phyloP scores from a whole-genome alignment of 2,329 filamentous ascomycete genomes.

The Xylariaceae sp. region DNA sequence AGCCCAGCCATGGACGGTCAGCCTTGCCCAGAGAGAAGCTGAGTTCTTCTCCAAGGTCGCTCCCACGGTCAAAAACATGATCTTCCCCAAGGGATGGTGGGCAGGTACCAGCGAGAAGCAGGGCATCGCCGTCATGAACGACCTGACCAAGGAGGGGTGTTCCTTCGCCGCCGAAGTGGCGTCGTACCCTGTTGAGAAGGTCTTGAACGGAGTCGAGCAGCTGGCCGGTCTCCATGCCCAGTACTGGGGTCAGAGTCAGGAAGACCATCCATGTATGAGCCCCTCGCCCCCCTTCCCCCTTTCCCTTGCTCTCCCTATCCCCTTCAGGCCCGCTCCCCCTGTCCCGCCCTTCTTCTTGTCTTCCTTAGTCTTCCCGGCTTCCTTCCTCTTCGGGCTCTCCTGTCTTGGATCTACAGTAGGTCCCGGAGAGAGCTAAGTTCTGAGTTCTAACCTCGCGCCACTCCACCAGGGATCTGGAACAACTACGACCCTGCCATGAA shows the following conservation, averaged over 20 bases:
- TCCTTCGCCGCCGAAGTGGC: conserved; percentile 32
- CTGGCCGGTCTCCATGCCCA: conserved; percentile 38
- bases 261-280: conserved; percentile 19
- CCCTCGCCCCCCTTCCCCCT: conserved; percentile 2
- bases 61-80: conserved; percentile 29
- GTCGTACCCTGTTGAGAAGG: conserved; percentile 30
- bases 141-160: conserved; percentile 31
- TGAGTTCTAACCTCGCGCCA: not conserved
- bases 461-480: conserved; percentile 30
- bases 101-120: conserved; percentile 32
- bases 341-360: too few species aligned
- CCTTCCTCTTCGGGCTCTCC: too few species aligned
- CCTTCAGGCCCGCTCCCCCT: too few species aligned
- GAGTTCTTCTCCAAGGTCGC: conserved; percentile 36
- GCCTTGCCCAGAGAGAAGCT: conserved; percentile 32
- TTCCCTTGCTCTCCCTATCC: too few species aligned
- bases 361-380: too few species aligned
- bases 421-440: too few species aligned
- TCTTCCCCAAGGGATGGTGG: conserved; percentile 36
- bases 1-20: conserved; percentile 30
- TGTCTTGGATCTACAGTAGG: too few species aligned
- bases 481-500: conserved; percentile 36
- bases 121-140: conserved; percentile 37
- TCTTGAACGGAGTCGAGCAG: conserved; percentile 35
- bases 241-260: conserved; percentile 32